phyloP scores from a whole-genome alignment of 805 yeast species.

The Sugiyamaella americana region DNA sequence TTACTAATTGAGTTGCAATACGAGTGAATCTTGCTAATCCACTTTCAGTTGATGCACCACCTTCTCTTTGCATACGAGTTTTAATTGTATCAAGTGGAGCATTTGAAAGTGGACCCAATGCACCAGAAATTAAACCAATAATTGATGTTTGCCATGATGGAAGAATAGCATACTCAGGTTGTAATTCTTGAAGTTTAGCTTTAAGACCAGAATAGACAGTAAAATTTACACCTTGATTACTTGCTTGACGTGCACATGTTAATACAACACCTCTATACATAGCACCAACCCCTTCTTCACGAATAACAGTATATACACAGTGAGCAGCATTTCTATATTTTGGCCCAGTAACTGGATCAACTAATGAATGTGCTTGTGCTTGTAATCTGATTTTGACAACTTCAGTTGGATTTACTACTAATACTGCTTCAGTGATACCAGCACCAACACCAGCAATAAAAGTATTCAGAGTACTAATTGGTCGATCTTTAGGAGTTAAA shows the following conservation, averaged over 20 bases:
- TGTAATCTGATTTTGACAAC: constrained; percentile 94
- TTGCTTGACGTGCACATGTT: constrained; percentile 96
- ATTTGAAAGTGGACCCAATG: constrained; percentile 94
- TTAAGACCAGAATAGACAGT: constrained; percentile 87
- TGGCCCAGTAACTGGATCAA: constrained; percentile 73
- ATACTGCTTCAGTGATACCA: constrained; percentile 91
- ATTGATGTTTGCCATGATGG: constrained; percentile 93
- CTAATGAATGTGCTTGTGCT: constrained; percentile 88
- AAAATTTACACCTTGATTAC: constrained; percentile 97
- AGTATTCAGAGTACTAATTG: constrained; percentile 64
- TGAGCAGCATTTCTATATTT: constrained; percentile 91
- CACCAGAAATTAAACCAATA: constrained; percentile 90
- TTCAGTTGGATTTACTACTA: constrained; percentile 95
- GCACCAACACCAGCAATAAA: constrained; percentile 96
- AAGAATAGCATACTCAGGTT: constrained; percentile 50
- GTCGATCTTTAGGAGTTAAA: constrained; percentile 53
- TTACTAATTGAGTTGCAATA: constrained; percentile 73
- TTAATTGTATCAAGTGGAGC: constrained; percentile 97
- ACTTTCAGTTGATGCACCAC: constrained; percentile 53
- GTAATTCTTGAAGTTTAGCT: constrained; percentile 53
- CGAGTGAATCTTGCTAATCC: constrained; percentile 73
- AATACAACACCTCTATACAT: constrained; percentile 90
- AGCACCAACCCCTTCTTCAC: constrained; percentile 86
- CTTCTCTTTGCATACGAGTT: constrained; percentile 91
- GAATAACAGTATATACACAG: constrained; percentile 73